A percentile compares a stretch with the other conserved stretches of the same genome.
These are phyloP conservation scores for Fusarium phyllophilum DNA, from an alignment of 2,329 filamentous ascomycete genomes.

Conservation along the genomic window DNA sequence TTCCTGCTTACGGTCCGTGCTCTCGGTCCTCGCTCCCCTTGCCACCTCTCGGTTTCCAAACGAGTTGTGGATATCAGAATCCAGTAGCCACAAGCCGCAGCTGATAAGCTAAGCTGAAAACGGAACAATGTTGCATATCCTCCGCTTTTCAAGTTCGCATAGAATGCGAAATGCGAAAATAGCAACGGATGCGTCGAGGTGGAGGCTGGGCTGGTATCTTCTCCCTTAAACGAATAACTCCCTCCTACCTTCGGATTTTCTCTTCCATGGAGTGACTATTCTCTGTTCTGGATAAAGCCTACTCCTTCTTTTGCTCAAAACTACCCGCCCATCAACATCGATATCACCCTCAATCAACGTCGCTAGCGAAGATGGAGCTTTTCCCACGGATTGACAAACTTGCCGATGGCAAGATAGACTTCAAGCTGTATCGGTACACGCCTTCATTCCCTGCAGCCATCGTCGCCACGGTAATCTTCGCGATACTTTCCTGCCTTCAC, in stretches of 20 bases:
- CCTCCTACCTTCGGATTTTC: background rate
- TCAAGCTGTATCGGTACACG: background rate
- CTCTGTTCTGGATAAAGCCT: too few species aligned
- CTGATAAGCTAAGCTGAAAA: background rate
- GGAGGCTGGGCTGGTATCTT: too few species aligned
- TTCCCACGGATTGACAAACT: rapidly evolving
- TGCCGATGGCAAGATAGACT: background rate
- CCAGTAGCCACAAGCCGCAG: background rate
- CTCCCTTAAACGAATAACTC: background rate
- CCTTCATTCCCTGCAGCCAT: background rate
- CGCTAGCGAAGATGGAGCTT: too few species aligned
- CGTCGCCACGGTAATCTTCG: background rate
- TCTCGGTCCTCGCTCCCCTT: too few species aligned
- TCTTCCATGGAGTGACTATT: too few species aligned
- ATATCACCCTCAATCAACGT: too few species aligned
- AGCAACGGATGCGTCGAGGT: background rate
- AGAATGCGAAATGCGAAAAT: background rate
- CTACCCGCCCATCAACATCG: too few species aligned
- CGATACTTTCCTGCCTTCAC: background rate
- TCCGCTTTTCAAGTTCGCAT: background rate
- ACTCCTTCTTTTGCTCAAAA: too few species aligned
- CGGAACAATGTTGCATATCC: background rate
- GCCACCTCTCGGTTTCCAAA: too few species aligned
- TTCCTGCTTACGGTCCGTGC: too few species aligned
- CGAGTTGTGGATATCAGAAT: too few species aligned